Conservation (phyloP, 805 yeast species). For the Nakazawaea wyomingensis region DNA sequence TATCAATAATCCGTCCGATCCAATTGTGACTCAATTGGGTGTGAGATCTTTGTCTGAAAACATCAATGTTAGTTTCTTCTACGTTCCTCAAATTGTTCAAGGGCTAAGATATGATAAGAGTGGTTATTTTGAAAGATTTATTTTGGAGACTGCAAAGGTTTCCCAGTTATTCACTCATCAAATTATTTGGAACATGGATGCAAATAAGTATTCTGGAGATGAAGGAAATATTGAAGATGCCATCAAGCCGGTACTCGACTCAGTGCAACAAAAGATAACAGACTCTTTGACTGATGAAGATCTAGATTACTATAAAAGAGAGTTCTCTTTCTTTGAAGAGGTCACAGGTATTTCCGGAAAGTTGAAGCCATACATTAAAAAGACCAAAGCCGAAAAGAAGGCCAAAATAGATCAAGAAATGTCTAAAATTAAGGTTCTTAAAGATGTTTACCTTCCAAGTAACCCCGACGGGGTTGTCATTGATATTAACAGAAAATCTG, state of each 20-base stretch:
- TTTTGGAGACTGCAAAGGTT: slow-evolving; percentile 86
- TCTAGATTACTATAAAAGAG: slow-evolving; percentile 65
- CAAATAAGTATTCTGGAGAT: slow-evolving; percentile 88
- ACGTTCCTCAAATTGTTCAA: slow-evolving; percentile 98
- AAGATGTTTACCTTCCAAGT: slow-evolving; percentile 89
- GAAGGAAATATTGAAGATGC: slow-evolving; percentile 76
- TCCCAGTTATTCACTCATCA: slow-evolving; percentile 94
- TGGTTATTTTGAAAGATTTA: slow-evolving; percentile 85
- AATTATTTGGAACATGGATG: slow-evolving; percentile 96
- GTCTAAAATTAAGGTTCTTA: slow-evolving; percentile 65
- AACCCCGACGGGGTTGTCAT: slow-evolving; percentile 94
- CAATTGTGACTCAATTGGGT: slow-evolving; percentile 75
- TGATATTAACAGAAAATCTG: slow-evolving; percentile 88
- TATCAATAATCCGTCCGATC: slow-evolving; percentile 61
- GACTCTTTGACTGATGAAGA: slow-evolving; percentile 56
- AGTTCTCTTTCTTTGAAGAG: slow-evolving; percentile 83
- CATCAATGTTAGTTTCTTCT: slow-evolving; percentile 84
- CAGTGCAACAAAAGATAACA: slow-evolving; percentile 61
- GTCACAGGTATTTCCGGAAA: slow-evolving; percentile 94
- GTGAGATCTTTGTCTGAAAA: slow-evolving; percentile 85
- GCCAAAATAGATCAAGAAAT: slow-evolving; percentile 94
- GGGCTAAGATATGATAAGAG: slow-evolving; percentile 69
- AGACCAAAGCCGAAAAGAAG: slow-evolving; percentile 93
- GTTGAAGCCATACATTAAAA: slow-evolving; percentile 89
- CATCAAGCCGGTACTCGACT: slow-evolving; percentile 78